Base-by-base conservation (phyloP, 1,284 basidiomycete species). In the Trichosporon faecale region DNA sequence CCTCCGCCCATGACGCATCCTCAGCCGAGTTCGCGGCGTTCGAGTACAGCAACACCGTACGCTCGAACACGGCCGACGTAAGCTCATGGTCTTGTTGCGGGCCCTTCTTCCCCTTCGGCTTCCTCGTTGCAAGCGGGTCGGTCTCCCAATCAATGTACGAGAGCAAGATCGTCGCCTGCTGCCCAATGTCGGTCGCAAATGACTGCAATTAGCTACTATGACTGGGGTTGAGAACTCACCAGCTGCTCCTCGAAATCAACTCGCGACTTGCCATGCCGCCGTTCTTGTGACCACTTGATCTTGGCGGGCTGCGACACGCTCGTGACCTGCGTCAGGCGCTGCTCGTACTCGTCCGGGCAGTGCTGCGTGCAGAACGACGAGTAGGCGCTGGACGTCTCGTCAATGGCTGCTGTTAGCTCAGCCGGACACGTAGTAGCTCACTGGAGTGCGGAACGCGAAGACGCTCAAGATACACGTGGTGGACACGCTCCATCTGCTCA, bases 331-430 rank as follows among this genome's bases (percentile, higher is more conserved):
- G 95, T 87, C 57, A 97, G 86, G 8, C 90, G 83, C 0, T 84
- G 77, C 79, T 95, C 93, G 78, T 98, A 98, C 68, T 90, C 87
- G 18, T 87, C 83, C 0, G 90, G 85, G 70, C 89, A 88, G 81
- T 91, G 87, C 52, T 88, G 87, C 0, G 93, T 93, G 21, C 93
- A 91, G 82, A 95, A 96, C 0, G 90, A 88, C 1, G 94, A 96
- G 80, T 95, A 97, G 2, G 88, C 85, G 76, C 92, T 89, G 68
- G 91, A 90, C 0, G 93, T 95, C 21, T 91, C 88, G 46, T 93
- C 91, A 67, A 90, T 86, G 11, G 76, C 84, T 81, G 71, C 1
- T 9, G 31, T 66, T 33, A 72, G 72, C 67, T 68, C 14, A 2
- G 5, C 29, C 9, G n/a, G 18, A 7, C 21, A 14, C 23, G 1